phyloP scores from a whole-genome alignment of 345 rosid genomes.

The Gossypium longicalyx region DNA sequence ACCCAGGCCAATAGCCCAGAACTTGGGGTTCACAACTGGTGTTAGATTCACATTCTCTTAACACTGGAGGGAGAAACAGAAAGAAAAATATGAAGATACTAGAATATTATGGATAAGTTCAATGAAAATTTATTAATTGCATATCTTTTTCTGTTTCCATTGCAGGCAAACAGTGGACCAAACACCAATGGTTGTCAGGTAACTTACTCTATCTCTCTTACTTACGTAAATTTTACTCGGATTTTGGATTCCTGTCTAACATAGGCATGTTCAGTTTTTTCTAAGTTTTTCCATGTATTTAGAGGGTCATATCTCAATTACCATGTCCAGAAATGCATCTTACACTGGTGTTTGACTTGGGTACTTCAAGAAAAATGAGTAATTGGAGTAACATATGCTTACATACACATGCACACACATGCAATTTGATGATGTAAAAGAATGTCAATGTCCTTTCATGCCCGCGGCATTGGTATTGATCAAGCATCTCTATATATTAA shows the following conservation, averaged over 20 bases:
- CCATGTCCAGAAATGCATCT: background rate
- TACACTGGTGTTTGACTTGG: background rate
- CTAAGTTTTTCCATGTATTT: too few relatives aligned
- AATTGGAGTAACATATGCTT: background rate
- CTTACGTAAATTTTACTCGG: background rate
- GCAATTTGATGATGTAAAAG: background rate
- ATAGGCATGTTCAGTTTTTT: background rate
- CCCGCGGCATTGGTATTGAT: background rate
- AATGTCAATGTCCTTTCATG: background rate
- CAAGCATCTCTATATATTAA: background rate
- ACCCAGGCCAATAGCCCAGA: too few relatives aligned
- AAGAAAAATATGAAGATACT: background rate
- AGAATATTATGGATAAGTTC: too few relatives aligned
- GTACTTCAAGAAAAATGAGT: background rate
- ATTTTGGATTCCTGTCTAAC: too few relatives aligned
- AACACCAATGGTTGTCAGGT: constrained; percentile 92
- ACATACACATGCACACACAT: background rate
- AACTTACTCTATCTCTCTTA: background rate
- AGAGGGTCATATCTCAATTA: background rate
- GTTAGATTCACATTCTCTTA: too few relatives aligned
- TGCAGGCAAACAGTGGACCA: constrained; percentile 93
- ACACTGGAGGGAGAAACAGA: background rate
- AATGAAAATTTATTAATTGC: background rate
- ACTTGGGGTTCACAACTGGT: too few relatives aligned
- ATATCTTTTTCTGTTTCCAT: constrained; percentile 10